These are phyloP conservation scores for Platanus orientalis DNA, from an alignment of 164 flowering plant genomes.

Conservation along the genomic window DNA sequence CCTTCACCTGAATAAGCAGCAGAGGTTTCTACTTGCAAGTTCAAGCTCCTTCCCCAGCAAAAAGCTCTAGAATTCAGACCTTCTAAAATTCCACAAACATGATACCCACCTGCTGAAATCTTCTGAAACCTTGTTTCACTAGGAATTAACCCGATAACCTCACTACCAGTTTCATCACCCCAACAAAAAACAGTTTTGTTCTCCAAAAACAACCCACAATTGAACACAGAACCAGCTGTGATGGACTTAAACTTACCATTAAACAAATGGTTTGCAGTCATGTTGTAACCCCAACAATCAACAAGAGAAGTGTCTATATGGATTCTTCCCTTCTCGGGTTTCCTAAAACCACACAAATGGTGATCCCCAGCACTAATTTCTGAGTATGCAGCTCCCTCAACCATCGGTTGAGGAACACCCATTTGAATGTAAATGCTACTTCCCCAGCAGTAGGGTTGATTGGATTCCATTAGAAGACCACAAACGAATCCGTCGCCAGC, in stretches of 20 bases:
- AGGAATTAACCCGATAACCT: slow-evolving; percentile 55
- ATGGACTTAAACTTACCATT: slow-evolving; percentile 57
- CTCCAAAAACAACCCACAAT: slow-evolving; percentile 72
- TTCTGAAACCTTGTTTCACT: slow-evolving; percentile 41
- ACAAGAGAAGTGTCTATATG: slow-evolving; percentile 45
- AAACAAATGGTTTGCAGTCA: slow-evolving; percentile 66
- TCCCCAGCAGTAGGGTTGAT: slow-evolving; percentile 98
- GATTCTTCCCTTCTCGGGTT: slow-evolving; percentile 35
- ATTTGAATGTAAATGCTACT: slow-evolving; percentile 60
- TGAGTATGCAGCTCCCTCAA: slow-evolving; percentile 43
- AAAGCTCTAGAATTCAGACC: slow-evolving; percentile 43
- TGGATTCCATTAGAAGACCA: slow-evolving; percentile 64
- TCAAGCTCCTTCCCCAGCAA: slow-evolving; percentile 90
- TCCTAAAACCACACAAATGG: slow-evolving; percentile 80
- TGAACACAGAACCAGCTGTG: slow-evolving; percentile 85
- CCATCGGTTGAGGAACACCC: slow-evolving; percentile 85
- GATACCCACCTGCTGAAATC: slow-evolving; percentile 90
- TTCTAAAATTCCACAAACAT: slow-evolving; percentile 81
- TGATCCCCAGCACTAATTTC: slow-evolving; percentile 95
- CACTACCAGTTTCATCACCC: slow-evolving; percentile 86
- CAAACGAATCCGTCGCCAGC: slow-evolving; percentile 94
- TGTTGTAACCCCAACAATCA: slow-evolving; percentile 98
- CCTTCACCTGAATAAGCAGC: slow-evolving; percentile 33
- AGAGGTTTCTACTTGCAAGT: slow-evolving; percentile 43
- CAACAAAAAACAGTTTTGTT: slow-evolving; percentile 76